phyloP scores from a whole-genome alignment of 768 basidiomycete species.

The Nidularia pulvinata region DNA sequence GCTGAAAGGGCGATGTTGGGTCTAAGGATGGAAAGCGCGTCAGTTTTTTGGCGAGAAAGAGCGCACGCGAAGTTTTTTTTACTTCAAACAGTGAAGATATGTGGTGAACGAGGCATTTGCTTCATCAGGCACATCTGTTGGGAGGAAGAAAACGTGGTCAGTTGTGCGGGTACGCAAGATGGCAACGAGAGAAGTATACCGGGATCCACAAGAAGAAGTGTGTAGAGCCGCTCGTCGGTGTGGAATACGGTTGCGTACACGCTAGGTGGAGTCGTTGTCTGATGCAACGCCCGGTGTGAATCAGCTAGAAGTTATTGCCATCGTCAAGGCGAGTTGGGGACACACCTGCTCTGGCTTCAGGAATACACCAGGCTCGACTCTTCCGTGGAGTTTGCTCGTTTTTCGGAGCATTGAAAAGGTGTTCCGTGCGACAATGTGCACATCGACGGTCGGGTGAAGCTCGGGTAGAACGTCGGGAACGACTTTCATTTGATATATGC shows the following conservation, averaged over 20 bases:
- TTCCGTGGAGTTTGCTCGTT: constrained; percentile 29
- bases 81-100: constrained; percentile 90
- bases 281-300: not conserved
- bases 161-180: not conserved
- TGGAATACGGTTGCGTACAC: constrained; percentile 83
- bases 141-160: constrained; percentile 4
- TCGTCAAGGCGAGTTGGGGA: not conserved
- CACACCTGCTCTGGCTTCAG: constrained; percentile 68
- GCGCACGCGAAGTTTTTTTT: constrained; percentile 19
- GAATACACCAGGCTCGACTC: constrained; percentile 73
- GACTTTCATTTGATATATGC: constrained; percentile 88
- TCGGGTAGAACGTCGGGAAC: constrained; percentile 83
- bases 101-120: constrained; percentile 61
- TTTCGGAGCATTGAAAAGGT: constrained; percentile 23
- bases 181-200: constrained; percentile 39
- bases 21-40: constrained; percentile 30
- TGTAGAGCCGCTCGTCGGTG: constrained; percentile 78
- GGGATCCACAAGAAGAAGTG: constrained; percentile 86
- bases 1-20: constrained; percentile 83
- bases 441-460: constrained; percentile 72
- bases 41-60: constrained; percentile 7
- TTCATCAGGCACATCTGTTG: constrained; percentile 80
- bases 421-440: constrained; percentile 56
- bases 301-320: not conserved
- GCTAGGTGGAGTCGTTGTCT: constrained; percentile 68